Conservation (phyloP, 495 filamentous ascomycete genomes). For the Cercophora samala region DNA sequence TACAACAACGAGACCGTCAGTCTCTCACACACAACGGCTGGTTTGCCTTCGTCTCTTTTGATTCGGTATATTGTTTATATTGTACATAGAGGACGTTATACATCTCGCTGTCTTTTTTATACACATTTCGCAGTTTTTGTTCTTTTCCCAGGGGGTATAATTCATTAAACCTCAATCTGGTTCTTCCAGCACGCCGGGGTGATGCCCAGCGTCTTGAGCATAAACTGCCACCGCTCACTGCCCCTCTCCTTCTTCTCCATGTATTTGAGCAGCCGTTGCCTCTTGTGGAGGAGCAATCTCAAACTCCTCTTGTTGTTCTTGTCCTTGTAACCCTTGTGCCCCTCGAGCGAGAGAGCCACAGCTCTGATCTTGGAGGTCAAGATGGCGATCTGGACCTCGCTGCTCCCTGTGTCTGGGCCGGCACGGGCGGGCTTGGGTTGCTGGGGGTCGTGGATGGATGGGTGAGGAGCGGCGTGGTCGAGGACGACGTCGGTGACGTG, state of each 20-base stretch:
- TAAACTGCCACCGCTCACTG: constrained; percentile 78
- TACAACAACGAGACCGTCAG: not conserved
- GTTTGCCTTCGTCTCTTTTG: constrained; percentile 12
- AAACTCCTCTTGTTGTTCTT: constrained; percentile 94
- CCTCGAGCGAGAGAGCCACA: constrained; percentile 60
- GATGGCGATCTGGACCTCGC: constrained; percentile 96
- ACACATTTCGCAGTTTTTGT: not conserved
- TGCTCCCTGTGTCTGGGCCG: constrained; percentile 86
- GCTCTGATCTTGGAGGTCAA: constrained; percentile 89
- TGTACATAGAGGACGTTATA: constrained; percentile 38
- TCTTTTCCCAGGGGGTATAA: not conserved
- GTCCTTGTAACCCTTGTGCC: constrained; percentile 58
- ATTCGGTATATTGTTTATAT: constrained; percentile 28
- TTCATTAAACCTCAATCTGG: constrained; percentile 69
- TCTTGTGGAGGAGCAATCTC: constrained; percentile 75
- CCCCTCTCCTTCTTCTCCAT: constrained; percentile 86
- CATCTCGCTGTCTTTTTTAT: constrained; percentile 16
- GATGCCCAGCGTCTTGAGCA: constrained; percentile 77
- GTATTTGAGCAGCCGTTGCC: constrained; percentile 84
- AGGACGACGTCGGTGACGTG: constrained; percentile 79
- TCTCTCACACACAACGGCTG: not conserved
- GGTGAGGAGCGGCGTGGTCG: constrained; percentile 46
- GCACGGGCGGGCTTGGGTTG: constrained; percentile 61
- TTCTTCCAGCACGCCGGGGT: constrained; percentile 82
- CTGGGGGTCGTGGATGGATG: constrained; percentile 37